Base-by-base conservation (phyloP, 2,329 filamentous ascomycete genomes). In the Aspergillus japonicus region DNA sequence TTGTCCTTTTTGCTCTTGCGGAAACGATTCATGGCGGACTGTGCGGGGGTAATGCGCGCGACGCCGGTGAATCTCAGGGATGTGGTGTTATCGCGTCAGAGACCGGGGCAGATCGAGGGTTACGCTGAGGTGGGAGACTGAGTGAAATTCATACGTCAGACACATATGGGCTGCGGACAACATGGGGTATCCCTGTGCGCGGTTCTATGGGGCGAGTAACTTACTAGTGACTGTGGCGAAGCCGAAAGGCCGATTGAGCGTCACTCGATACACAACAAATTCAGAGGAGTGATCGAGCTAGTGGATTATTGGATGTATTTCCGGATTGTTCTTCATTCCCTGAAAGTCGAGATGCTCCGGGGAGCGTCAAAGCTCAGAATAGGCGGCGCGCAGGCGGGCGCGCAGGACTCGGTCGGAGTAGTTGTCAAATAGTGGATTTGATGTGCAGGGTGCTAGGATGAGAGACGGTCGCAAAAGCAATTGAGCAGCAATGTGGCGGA, bases 1-100 rank as follows among this genome's bases (percentile, higher is more conserved):
- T 70, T 72, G 42, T 68, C 67, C 70, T 77, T 79, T 65, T 75
- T 78, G 53, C 69, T 68, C 54, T 73, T 77, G 57, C 75, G 72
- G 58, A 79, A 78, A 47, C 74, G 72, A 66, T 78, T 77, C 76
- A 79, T 79, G 57, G 57, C 58, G 64, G 26, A 31, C n/a, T 47
- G 21, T 33, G 23, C 29, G 16, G 35, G 16, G 19, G 26, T 12
- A n/a, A 42, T 51, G 19, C 47, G 44, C 31, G 24, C 21, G 50
- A 21, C 24, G 44, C 33, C 49, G 39, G 19, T 19, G 2, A 8
- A n/a, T 44, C 39, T 44, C 39, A 44, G 16, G 39, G 39, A 44
- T 44, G 39, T 44, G 39, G 12, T 44, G 3, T 50, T 49, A 47
- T 49, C 26, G 47, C n/a, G 47, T 50, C 39, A 47, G n/a, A 33